Conservation (phyloP, 345 rosid species). For the Hibiscus trionum region DNA sequence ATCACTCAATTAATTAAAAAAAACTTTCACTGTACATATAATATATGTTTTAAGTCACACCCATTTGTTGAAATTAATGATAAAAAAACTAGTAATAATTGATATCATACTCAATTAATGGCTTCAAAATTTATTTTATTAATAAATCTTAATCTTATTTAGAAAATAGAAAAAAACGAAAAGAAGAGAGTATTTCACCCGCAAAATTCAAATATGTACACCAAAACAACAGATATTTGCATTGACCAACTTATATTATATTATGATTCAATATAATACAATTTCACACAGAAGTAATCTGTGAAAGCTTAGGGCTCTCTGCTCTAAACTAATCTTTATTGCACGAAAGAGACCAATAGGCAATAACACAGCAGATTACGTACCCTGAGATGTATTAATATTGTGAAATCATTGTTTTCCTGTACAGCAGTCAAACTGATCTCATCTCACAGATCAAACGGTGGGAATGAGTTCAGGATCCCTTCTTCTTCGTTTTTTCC, state of each 20-base stretch:
- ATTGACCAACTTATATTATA: no score
- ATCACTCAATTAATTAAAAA: no score
- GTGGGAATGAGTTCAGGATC: not conserved
- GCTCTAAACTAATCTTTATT: not conserved
- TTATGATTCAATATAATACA: no score
- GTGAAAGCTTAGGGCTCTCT: not conserved
- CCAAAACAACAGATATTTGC: not conserved
- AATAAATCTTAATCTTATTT: no score
- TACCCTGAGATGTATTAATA: not conserved
- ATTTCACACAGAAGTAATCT: not conserved
- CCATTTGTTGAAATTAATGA: not conserved
- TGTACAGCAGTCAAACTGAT: not conserved
- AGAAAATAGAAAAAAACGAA: no score
- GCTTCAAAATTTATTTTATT: no score
- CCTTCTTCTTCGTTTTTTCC: constrained; percentile 1
- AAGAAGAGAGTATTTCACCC: no score
- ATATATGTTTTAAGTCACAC: not conserved
- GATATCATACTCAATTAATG: no score
- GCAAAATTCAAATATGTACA: no score
- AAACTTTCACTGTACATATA: no score
- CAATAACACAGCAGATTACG: no score
- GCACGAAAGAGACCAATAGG: not conserved
- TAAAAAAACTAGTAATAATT: no score
- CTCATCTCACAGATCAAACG: not conserved
- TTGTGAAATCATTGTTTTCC: not conserved